phyloP scores from a whole-genome alignment of 2,329 filamentous ascomycete genomes.

The Pseudopithomyces chartarum region DNA sequence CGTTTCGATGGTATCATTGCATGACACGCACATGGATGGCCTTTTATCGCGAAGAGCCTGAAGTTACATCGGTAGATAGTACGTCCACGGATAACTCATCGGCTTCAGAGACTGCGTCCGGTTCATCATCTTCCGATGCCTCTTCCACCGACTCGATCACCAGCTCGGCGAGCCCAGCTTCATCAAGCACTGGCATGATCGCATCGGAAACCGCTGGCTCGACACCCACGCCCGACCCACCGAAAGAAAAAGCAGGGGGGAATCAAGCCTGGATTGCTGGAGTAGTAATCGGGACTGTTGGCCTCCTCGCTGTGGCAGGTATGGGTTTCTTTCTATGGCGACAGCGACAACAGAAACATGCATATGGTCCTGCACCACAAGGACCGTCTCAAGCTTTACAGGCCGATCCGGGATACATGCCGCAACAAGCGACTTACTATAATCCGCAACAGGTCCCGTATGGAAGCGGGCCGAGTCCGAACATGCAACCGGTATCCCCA shows the following conservation, averaged over 20 bases:
- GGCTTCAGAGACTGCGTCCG: too few species aligned
- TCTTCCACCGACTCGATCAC: neutral
- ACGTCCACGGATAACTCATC: neutral
- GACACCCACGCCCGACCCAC: neutral
- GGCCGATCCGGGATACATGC: neutral
- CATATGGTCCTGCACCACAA: conserved; percentile 9
- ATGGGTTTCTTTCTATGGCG: conserved; percentile 13
- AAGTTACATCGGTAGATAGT: neutral
- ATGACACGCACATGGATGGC: neutral
- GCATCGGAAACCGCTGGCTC: conserved; percentile 3
- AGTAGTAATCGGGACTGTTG: conserved; percentile 10
- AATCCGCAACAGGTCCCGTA: conserved; percentile 1
- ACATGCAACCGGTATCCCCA: neutral
- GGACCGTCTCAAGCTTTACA: neutral
- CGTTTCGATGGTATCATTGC: conserved; percentile 6
- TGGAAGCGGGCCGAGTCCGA: neutral
- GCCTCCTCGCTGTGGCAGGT: conserved; percentile 12
- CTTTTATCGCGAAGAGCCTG: conserved; percentile 1
- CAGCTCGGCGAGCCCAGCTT: neutral
- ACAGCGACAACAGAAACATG: conserved; percentile 5
- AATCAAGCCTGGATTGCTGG: conserved; percentile 18
- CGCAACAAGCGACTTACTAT: neutral
- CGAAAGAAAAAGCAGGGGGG: conserved; percentile 1
- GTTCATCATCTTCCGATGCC: conserved; percentile 1
- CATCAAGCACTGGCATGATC: neutral